Conservation (phyloP, 2,329 filamentous ascomycete species). For the Sarocladium brachiariae region DNA sequence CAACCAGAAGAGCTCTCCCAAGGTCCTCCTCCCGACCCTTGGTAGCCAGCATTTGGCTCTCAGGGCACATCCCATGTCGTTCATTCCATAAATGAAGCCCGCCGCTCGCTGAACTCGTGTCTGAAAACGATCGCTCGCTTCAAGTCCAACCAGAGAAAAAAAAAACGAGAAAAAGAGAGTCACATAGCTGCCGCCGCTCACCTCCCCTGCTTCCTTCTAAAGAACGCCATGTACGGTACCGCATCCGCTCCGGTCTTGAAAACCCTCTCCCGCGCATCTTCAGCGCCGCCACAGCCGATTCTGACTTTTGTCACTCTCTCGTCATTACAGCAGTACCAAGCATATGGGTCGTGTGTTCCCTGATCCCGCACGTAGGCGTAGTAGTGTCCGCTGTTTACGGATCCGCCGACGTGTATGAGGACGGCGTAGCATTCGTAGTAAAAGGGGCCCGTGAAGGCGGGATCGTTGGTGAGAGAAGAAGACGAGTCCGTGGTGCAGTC, state of each 20-base stretch:
- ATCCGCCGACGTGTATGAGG: constrained; percentile 65
- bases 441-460: constrained; percentile 49
- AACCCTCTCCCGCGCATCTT: constrained; percentile 29
- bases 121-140: too few species aligned
- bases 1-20: too few species aligned
- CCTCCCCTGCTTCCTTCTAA: constrained; percentile 28
- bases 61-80: too few species aligned
- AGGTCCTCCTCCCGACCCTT: too few species aligned
- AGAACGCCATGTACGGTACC: constrained; percentile 43
- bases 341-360: constrained; percentile 32
- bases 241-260: constrained; percentile 29
- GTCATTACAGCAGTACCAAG: constrained; percentile 47
- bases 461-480: constrained; percentile 26
- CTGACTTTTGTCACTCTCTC: constrained; percentile 31
- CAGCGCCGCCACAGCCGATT: constrained; percentile 18
- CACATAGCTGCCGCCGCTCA: too few species aligned
- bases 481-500: constrained; percentile 20
- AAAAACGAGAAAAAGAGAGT: too few species aligned
- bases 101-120: too few species aligned
- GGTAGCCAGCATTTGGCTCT: too few species aligned
- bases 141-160: too few species aligned
- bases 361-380: constrained; percentile 61
- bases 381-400: constrained; percentile 72
- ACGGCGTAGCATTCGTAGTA: constrained; percentile 83
- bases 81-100: too few species aligned